Evolutionary conservation across 257 asterid species (phyloP).

Genomic region (Linderniella brevidens): DNA sequence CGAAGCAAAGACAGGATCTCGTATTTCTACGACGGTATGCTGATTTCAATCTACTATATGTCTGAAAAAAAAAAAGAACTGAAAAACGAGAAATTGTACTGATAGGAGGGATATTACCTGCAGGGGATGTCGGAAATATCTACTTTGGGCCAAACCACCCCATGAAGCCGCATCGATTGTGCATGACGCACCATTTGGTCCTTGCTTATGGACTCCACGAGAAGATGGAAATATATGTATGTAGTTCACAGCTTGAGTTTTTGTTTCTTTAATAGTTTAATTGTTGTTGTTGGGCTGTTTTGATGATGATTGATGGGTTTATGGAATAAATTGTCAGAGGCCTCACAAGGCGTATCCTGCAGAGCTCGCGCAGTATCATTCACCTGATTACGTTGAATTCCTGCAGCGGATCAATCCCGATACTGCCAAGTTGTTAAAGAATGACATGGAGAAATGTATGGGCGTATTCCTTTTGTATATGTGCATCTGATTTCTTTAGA

Average conservation of each 20-base stretch:
- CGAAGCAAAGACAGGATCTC: conserved; percentile 80
- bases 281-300: background rate
- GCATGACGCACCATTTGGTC: conserved; percentile 98
- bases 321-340: conserved; percentile 39
- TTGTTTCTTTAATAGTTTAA: background rate
- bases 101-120: conserved; percentile 12
- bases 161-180: conserved; percentile 96
- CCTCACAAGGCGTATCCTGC: conserved; percentile 96
- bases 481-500: too few relatives aligned
- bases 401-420: conserved; percentile 78
- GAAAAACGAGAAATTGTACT: conserved; percentile 6
- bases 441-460: conserved; percentile 63
- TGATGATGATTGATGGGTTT: conserved; percentile 1
- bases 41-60: background rate
- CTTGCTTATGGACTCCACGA: conserved; percentile 84
- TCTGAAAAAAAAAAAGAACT: background rate
- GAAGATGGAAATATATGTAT: conserved; percentile 92
- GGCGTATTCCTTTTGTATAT: background rate
- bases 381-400: conserved; percentile 92
- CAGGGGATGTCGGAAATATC: conserved; percentile 98
- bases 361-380: conserved; percentile 97
- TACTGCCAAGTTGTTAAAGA: conserved; percentile 34
- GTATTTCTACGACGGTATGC: conserved; percentile 81
- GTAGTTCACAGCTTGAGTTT: conserved; percentile 13
- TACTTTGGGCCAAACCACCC: conserved; percentile 98